Base-by-base conservation (phyloP, 805 yeast genomes). In the Starmerella vaccinii region DNA sequence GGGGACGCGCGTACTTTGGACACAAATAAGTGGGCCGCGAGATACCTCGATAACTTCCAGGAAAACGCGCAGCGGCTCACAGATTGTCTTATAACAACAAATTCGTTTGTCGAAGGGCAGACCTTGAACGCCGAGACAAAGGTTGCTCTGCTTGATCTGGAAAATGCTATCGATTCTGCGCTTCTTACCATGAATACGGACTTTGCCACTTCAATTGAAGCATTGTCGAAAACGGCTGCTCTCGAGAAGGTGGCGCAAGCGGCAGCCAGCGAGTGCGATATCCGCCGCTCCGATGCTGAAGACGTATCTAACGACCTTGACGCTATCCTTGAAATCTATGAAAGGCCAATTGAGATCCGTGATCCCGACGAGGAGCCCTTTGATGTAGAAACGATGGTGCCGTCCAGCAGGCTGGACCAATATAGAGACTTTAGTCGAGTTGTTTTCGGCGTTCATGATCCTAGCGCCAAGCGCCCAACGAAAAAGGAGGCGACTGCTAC, bases 341-440 rank as follows among this genome's bases (percentile, higher is more conserved):
- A 23, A 13, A 16, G 5, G n/a, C 49, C 40, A 13, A 5, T 46
- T 19, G 38, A 12, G 5, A 12, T n/a, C 12, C 19, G 8, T 16
- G 38, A 34, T 2, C 13, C 22, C 26, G 40, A 24, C 32, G 32
- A 9, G 5, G 23, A 4, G 4, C 22, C 23, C 6, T 10, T 32
- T 4, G 32, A 21, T 16, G 16, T 7, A 19, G 46, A 37, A 9
- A 4, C 24, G 16, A 9, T 18, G 10, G 35, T 16, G 34, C n/a
- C 16, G 35, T n/a, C 33, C 32, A 32, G 16, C 16, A 26, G 18
- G 12, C 19, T 34, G 19, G 33, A 24, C 19, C 44, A 2, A 15
- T 47, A 47, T 26, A n/a, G 16, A 7, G 32, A 18, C n/a, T 47
- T 47, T 32, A 30, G 45, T 24, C 46, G 35, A 6, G 22, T 16